Base-by-base conservation (phyloP, 306 rosid species). In the Lotus japonicus region DNA sequence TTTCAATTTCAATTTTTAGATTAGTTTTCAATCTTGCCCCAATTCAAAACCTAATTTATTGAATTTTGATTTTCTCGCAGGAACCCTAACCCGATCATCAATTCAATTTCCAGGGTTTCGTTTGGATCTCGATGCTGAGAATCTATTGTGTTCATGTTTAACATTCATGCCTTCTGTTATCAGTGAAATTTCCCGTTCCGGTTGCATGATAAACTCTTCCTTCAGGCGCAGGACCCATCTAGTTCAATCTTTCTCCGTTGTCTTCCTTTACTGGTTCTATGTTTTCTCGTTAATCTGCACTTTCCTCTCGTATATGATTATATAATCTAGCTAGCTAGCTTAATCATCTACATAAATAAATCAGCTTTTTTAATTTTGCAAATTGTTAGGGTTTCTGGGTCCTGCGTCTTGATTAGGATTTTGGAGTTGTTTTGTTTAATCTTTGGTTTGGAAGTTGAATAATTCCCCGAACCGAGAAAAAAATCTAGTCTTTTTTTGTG, bases 231-330 rank as follows among this genome's bases (percentile, higher is more conserved):
- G 90, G 73, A 89, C 97, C 71, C 97, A 89, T 64, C 57, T 92
- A 17, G 96, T 92, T 83, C 98, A 92, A 76, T 92, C 98, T 53
- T 89, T 92, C 87, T 92, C 98, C 3, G 95, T 92, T 16, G 86
- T 89, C 11, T 92, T 92, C 78, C 96, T 92, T 28, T 84, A 92
- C 81, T 92, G 98, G 98, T 92, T 92, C 77, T 92, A 92, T 57
- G 98, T 87, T 33, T 92, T 92, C 31, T 92, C 97, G 68, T 71
- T 78, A 81, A 73, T 57, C 61, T 8, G 10, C 54, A 8, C 1
- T 28, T 19, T 53, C 33, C 17, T 58, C 17, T 38, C 68, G 1
- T 17, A 6, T 18, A 55, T 15, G 4, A 38, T 31, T 36, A 68
- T 54, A n/a, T 80, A 80, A 41, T 5, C 2, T 53, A n/a, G n/a